phyloP scores from a whole-genome alignment of 495 filamentous ascomycete genomes.

The Penicillium fimorum region DNA sequence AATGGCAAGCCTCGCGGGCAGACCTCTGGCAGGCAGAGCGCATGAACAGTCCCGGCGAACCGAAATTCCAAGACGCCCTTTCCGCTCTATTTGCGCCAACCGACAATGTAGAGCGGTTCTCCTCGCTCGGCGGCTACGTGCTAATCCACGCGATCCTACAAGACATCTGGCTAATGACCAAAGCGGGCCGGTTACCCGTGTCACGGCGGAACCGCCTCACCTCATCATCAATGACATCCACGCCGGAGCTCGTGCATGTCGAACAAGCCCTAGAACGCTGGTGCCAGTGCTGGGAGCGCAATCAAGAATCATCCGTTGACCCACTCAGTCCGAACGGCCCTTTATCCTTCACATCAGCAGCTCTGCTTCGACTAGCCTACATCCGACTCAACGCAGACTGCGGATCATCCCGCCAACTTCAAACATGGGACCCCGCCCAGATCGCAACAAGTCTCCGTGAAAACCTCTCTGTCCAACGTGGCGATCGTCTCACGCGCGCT shows the following conservation, averaged over 20 bases:
- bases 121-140: slow-evolving; percentile 64
- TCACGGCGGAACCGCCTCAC: slow-evolving; percentile 45
- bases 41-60: slow-evolving; percentile 28
- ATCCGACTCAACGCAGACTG: slow-evolving; percentile 68
- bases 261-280: slow-evolving; percentile 61
- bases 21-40: slow-evolving; percentile 32
- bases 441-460: slow-evolving; percentile 59
- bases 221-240: slow-evolving; percentile 26
- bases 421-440: slow-evolving; percentile 58
- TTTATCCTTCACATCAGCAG: slow-evolving; percentile 65
- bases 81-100: slow-evolving; percentile 27
- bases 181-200: slow-evolving; percentile 48
- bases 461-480: slow-evolving; percentile 57
- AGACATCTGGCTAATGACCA: slow-evolving; percentile 65
- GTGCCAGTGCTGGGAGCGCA: slow-evolving; percentile 60
- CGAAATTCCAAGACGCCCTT: slow-evolving; percentile 38
- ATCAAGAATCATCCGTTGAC: slow-evolving; percentile 52
- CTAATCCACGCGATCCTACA: slow-evolving; percentile 69
- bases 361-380: slow-evolving; percentile 62
- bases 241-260: slow-evolving; percentile 55
- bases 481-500: slow-evolving; percentile 55
- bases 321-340: slow-evolving; percentile 55
- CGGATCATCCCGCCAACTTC: slow-evolving; percentile 58
- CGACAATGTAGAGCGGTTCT: slow-evolving; percentile 35
- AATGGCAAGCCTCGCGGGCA: slow-evolving; percentile 35